Conservation (phyloP, 2,329 filamentous ascomycete species). For the Nigrograna mackinnonii region DNA sequence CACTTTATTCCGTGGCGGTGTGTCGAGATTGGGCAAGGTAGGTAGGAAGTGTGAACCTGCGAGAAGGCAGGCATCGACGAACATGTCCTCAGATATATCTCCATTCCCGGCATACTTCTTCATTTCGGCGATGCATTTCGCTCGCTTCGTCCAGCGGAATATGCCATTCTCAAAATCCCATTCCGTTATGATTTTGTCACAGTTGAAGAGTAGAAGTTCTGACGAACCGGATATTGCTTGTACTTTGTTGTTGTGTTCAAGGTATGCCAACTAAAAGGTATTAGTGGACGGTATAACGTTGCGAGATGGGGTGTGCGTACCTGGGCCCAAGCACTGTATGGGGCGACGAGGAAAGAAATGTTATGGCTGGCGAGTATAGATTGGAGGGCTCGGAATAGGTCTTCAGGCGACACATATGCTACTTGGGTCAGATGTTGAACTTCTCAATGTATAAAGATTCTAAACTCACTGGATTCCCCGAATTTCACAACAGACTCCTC, state of each 20-base stretch:
- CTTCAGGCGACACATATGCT: constrained; percentile 68
- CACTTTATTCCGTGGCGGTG: constrained; percentile 55
- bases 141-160: constrained; percentile 68
- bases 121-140: constrained; percentile 71
- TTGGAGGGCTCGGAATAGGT: constrained; percentile 78
- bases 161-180: constrained; percentile 71
- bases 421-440: constrained; percentile 15
- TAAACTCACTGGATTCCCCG: constrained; percentile 70
- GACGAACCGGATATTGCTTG: constrained; percentile 82
- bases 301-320: constrained; percentile 51
- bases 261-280: constrained; percentile 69
- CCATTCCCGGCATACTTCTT: constrained; percentile 38
- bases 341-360: constrained; percentile 79
- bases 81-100: constrained; percentile 68
- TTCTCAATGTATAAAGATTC: background rate
- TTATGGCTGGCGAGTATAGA: constrained; percentile 69
- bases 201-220: constrained; percentile 83
- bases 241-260: constrained; percentile 65
- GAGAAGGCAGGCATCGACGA: constrained; percentile 83
- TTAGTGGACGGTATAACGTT: constrained; percentile 18
- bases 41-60: constrained; percentile 80
- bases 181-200: constrained; percentile 71
- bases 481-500: constrained; percentile 84
- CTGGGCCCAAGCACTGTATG: constrained; percentile 86
- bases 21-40: constrained; percentile 76